Base-by-base conservation (phyloP, 352 stramenopile species). In the Pythium biforme region DNA sequence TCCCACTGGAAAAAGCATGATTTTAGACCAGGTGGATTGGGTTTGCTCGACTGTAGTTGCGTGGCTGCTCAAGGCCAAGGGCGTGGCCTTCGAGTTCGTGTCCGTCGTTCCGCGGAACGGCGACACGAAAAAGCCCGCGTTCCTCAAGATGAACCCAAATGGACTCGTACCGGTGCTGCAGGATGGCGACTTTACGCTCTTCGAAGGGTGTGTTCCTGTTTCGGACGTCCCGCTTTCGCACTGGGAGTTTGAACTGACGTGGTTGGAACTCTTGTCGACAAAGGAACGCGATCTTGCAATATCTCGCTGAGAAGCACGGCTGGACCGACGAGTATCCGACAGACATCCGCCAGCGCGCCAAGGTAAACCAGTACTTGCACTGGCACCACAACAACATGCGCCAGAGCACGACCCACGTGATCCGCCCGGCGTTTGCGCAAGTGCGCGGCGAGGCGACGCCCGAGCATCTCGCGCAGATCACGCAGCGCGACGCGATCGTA, bases 361-460 rank as follows among this genome's bases (percentile, higher is more conserved):
- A 87, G 55, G 33, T 90, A 15, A 76, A 88, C 66, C 47, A 90
- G 68, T 87, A 84, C 51, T 54, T 90, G n/a, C 75, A 88, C 75
- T 90, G 81, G 81, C 79, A 90, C 66, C 81, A 90, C 74, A 86
- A 69, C 37, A 83, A 79, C 57, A 65, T 68, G 27, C 80, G 80
- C 19, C 48, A 75, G 29, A 64, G 73, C 55, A 86, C 80, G 22
- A 43, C 55, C 8, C 74, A 60, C 8, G 40, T 47, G 40, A 47
- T 47, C 40, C 40, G 40, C n/a, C 40, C 40, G 20, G 40, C 40
- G 40, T 47, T 47, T 11, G 40, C 40, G 19, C 40, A 55, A 27
- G 39, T 22, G 2, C 58, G 9, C 3, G 29, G 41, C 31, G n/a
- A 48, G 1, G 59, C 59, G 2, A 60, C 59, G 23, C 50, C 50